Base-by-base conservation (phyloP, 2,329 filamentous ascomycete species). In the Cytospora piceicola region DNA sequence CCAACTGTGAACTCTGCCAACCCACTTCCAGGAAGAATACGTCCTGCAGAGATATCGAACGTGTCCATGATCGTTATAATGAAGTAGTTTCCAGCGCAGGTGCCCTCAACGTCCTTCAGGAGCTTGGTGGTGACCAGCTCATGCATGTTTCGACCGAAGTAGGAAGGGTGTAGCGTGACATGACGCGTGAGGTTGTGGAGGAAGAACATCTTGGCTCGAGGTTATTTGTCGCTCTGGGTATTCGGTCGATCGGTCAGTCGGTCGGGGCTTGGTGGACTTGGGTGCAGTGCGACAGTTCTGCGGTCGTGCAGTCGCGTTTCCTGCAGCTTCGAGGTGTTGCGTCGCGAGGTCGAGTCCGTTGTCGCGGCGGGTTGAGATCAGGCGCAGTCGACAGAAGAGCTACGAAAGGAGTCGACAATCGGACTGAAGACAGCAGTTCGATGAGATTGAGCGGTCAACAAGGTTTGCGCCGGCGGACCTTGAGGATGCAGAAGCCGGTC, bases 41-140 rank as follows among this genome's bases (percentile, higher is more conserved):
- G 90, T 15, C 94, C 94, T 75, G 97, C 93, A 20, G 93, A 96
- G 73, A 98, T 94, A 72, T 97, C 92, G 73, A 96, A 94, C 58
- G 94, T 92, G 78, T 97, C 94, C 88, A 99, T 94, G 74, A 99
- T 96, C 75, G 93, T 95, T 73, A 99, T 95, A 75, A 99, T 96
- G 79, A 95, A 98, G 83, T 96, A 97, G 76, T 92, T 93, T 66
- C 95, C 95, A 3, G 93, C 95, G 78, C 94, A 97, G 52, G 92
- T 94, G 29, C 95, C 95, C 80, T 99, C 95, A 68, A 97, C 93
- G 76, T 98, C 94, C 75, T 92, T 90, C 70, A 97, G 86, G 32
- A 99, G 88, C 78, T 94, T 93, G 72, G 91, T 90, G 60, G 91
- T 94, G 51, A 99, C 91, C 73, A 96, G 89, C 72, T 96, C 91